Evolutionary conservation across 306 rosid genomes (phyloP).

Genomic region (Cucurbita ficifolia): DNA sequence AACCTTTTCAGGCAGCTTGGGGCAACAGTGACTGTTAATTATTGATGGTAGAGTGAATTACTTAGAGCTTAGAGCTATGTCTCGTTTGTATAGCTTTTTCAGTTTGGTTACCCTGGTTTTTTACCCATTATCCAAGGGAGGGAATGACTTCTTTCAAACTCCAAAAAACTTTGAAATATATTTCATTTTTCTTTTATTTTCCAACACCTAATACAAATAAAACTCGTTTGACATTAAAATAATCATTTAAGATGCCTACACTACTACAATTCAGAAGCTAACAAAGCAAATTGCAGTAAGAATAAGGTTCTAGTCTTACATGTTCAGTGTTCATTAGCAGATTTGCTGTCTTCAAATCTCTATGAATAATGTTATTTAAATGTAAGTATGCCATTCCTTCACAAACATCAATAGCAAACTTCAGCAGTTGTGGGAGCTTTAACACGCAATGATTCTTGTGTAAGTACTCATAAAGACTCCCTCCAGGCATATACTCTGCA

Average conservation of each 20-base stretch:
- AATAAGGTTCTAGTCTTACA: constrained; percentile 35
- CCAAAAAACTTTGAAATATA: not conserved
- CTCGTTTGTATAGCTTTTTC: not conserved
- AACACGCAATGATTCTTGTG: constrained; percentile 72
- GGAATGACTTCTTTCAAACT: not conserved
- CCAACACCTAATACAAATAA: not conserved
- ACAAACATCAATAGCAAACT: constrained; percentile 85
- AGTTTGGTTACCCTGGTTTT: not conserved
- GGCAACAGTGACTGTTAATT: not conserved
- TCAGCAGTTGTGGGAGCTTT: constrained; percentile 59
- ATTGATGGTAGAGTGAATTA: not conserved
- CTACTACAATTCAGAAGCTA: not conserved
- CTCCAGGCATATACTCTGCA: constrained; percentile 98
- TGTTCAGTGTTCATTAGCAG: constrained; percentile 71
- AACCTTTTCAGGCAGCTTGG: not conserved
- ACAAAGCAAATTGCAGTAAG: constrained; percentile 8
- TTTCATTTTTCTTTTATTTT: not conserved
- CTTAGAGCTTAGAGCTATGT: not conserved
- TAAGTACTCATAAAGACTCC: constrained; percentile 91
- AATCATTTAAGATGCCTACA: not conserved
- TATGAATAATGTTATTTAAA: constrained; percentile 63
- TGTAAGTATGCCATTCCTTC: constrained; percentile 97
- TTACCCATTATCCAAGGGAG: not conserved
- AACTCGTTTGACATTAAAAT: not conserved
- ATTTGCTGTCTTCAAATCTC: constrained; percentile 98